phyloP scores from a whole-genome alignment of 352 stramenopile genomes.

The Chrysophaeum taylorii region DNA sequence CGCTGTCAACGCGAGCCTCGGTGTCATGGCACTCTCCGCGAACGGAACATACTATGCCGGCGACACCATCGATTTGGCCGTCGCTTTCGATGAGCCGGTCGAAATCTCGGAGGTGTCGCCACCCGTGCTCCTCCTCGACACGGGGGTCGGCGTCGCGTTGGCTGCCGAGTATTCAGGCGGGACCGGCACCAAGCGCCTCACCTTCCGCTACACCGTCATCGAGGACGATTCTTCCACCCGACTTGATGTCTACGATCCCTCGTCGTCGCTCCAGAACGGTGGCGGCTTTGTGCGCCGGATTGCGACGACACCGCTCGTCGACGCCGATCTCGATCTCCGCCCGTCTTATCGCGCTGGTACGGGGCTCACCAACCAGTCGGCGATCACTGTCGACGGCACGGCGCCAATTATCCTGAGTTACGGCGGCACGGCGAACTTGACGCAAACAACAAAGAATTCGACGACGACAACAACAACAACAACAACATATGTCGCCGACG shows the following conservation, averaged over 20 bases:
- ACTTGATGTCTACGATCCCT: background rate
- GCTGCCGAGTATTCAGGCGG: background rate
- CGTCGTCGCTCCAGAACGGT: no score
- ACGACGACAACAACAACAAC: background rate
- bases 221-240: background rate
- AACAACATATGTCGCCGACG: background rate
- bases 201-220: background rate
- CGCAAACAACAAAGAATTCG: background rate
- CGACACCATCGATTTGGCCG: background rate
- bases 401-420: background rate
- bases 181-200: background rate
- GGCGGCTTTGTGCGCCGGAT: background rate
- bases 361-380: background rate
- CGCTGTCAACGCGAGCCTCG: background rate
- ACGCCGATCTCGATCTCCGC: background rate
- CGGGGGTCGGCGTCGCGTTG: background rate
- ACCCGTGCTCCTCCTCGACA: background rate
- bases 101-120: background rate
- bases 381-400: background rate
- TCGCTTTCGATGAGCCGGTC: background rate
- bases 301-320: background rate
- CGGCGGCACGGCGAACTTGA: no score
- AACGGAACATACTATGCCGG: conserved; percentile 1
- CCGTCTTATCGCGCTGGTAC: background rate
- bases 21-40: background rate